Base-by-base conservation (phyloP, 805 yeast species). In the Wickerhamomyces canadensis region DNA sequence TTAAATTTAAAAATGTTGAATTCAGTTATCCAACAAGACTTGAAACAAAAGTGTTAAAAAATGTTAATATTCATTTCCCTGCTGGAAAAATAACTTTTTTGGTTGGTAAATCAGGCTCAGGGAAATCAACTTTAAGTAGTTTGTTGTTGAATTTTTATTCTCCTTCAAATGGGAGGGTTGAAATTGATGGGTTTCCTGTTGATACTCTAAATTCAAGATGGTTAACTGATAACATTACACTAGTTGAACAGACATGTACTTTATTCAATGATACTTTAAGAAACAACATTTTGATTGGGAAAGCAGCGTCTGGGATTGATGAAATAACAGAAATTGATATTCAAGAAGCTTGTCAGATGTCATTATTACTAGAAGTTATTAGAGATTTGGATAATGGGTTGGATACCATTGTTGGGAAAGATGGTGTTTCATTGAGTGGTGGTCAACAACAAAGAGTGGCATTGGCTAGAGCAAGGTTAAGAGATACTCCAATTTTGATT, bases 21-120 rank as follows among this genome's bases (percentile, higher is more conserved):
- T 89, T 87, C 53, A 50, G 67, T 0, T 91, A 88, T 52, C 78
- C 83, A 2, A 58, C 78, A 1, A 68, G 91, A 45, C 65, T 67
- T 0, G 62, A 63, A 2, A 57, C 58, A 1, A 58, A 61, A 2
- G 76, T 76, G 0, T 54, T 93, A 13, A 57, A 68, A 0, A 49
- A 70, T 33, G 62, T 82, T 1, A 51, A 57, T n/a, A 39, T 83
- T 19, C 46, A 48, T 2, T 62, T 88, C 25, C 57, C 64, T 1
- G 57, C 73, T 1, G 68, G 72, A 1, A 46, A 61, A 23, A 52
- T 74, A 6, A 76, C 80, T 1, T 91, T 76, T 49, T 59, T 93
- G 4, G 74, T 93, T 29, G 99, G 99, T 1, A 68, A 71, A 42
- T 88, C 97, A 0, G 99, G 99, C 0, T 80, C 89, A 0, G 98